Base-by-base conservation (phyloP, 148 eudicot species). In the Chenopodium berlandieri region DNA sequence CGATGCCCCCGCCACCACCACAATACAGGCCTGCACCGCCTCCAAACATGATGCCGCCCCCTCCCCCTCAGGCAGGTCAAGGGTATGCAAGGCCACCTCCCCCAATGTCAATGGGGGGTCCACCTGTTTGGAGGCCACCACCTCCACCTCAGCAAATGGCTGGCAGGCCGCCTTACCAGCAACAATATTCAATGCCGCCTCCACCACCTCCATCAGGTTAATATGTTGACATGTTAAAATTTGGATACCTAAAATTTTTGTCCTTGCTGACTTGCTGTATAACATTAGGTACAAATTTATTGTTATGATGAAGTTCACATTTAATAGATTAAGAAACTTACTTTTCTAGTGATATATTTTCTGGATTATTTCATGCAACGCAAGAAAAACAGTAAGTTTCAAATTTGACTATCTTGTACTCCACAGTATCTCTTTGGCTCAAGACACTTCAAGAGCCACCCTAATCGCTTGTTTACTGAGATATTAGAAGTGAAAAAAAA, bases 41-140 rank as follows among this genome's bases (percentile, higher is more conserved):
- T n/a, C 91, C 87, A 52, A 80, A 87, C 76, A 91, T 94, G 98
- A 96, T 92, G 64, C 92, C 95, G 1, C 96, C 93, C 10, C 94
- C 91, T 10, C 90, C 86, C 44, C 88, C 88, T 44, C 86, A 88
- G 73, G 85, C 79, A 64, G 87, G 66, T 64, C 88, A 77, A n/a
- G 85, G 80, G 32, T 73, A 81, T 60, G 20, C 82, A 23, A 82
- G 92, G 80, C 88, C 91, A 0, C 94, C 92, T 4, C 92, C 92
- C 0, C 91, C 90, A 20, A 86, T 82, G 78, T 85, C 87, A 16
- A 89, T 90, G 92, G 88, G 83, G 12, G 86, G 82, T 32, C 94
- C 86, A 7, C 90, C 88, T 44, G 77, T 44, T 52, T 88, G 94
- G 94, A 86, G 92, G 23, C 94, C 88, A 10, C 89, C 89, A 3